Evolutionary conservation across 306 rosid genomes (phyloP).

Genomic region (Cyclanthera cordifolia): DNA sequence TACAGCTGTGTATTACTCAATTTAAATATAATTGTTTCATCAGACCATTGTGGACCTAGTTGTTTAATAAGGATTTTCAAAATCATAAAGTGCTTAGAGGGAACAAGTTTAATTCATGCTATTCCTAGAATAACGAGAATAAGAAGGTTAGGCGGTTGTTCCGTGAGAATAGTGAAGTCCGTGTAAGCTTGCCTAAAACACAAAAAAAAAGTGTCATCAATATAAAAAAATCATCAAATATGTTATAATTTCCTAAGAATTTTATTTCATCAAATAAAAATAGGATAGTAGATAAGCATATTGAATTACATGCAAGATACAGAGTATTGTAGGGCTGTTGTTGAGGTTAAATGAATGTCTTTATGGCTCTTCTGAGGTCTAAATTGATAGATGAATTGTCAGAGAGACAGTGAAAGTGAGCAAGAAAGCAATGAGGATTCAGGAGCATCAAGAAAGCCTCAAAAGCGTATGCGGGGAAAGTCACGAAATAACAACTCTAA

Average conservation of each 20-base stretch:
- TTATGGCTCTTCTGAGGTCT: conserved; percentile 17
- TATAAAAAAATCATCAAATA: not conserved
- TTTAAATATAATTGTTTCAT: not conserved
- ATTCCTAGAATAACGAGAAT: too few relatives aligned
- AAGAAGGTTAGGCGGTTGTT: too few relatives aligned
- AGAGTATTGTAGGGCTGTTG: not conserved
- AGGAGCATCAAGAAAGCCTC: conserved; percentile 43
- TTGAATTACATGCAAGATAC: not conserved
- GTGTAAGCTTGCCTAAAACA: too few relatives aligned
- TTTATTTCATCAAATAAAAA: not conserved
- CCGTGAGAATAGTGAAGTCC: too few relatives aligned
- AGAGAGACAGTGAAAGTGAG: conserved; percentile 91
- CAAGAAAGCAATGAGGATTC: conserved; percentile 51
- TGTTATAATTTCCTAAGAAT: not conserved
- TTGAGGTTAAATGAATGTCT: not conserved
- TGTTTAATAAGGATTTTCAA: too few relatives aligned
- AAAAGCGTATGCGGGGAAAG: conserved; percentile 49
- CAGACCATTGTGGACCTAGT: too few relatives aligned
- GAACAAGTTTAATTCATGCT: too few relatives aligned
- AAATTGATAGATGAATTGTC: conserved; percentile 25
- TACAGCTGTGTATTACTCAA: conserved; percentile 9
- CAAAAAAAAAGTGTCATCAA: not conserved
- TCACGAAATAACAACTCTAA: conserved; percentile 29
- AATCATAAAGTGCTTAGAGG: too few relatives aligned
- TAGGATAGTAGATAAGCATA: not conserved